Conservation (phyloP, 2,329 filamentous ascomycete species). For the Sporothrix mexicana region DNA sequence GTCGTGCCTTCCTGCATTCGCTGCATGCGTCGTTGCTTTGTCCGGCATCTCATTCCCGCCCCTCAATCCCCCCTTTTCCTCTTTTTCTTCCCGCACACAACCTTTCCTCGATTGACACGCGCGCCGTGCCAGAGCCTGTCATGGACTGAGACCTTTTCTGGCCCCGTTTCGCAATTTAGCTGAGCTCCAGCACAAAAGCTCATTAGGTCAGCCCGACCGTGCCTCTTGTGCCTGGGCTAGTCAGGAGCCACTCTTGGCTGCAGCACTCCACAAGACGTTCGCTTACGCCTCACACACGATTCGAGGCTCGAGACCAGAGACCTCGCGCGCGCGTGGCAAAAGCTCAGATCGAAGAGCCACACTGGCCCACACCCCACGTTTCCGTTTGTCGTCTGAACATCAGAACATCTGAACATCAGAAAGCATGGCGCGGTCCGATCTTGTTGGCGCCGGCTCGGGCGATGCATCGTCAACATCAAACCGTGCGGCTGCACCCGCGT, state of each 20-base stretch:
- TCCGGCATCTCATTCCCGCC: slow-evolving; percentile 1
- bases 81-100: not conserved
- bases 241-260: slow-evolving; percentile 7
- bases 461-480: not conserved
- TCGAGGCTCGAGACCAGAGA: not conserved
- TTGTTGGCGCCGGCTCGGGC: slow-evolving; percentile 3
- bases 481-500: slow-evolving; percentile 6
- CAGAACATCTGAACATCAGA: no score
- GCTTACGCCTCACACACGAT: no score
- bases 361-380: no score
- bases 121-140: not conserved
- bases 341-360: not conserved
- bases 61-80: not conserved
- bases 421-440: slow-evolving; percentile 15
- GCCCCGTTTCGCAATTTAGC: no score
- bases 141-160: slow-evolving; percentile 11
- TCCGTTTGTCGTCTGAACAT: no score
- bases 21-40: not conserved
- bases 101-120: not conserved
- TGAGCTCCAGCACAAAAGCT: no score
- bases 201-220: no score
- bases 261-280: not conserved
- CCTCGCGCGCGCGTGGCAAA: not conserved
- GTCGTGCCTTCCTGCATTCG: no score
- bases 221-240: not conserved